Percentiles rank a stretch among this genome's conserved stretches.
These are phyloP conservation scores for Brassica napus DNA, from an alignment of 345 rosid genomes.

Conservation along the genomic window DNA sequence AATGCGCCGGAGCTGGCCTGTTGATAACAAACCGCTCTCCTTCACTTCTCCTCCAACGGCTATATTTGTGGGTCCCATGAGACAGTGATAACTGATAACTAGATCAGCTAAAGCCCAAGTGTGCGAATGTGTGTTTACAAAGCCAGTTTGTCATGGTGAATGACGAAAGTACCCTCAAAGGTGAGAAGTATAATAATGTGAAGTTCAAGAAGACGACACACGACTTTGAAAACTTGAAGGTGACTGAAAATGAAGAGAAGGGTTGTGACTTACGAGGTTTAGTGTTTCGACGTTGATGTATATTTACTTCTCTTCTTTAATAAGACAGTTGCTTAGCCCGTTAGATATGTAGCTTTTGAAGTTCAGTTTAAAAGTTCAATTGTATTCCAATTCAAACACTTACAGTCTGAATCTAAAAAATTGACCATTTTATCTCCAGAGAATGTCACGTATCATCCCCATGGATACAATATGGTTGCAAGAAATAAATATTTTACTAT, in stretches of 20 bases:
- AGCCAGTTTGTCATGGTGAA: not conserved
- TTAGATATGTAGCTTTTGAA: not conserved
- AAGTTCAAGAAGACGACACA: too few species aligned
- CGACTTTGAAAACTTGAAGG: slow-evolving; percentile 1
- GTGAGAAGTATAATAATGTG: not conserved
- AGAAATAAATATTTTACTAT: not conserved
- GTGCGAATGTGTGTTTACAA: not conserved
- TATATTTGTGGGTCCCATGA: slow-evolving; percentile 29
- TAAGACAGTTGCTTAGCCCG: not conserved
- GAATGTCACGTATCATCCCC: not conserved
- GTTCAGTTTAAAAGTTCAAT: not conserved
- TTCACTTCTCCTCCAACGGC: slow-evolving; percentile 27
- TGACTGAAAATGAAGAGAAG: not conserved
- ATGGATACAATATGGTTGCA: not conserved
- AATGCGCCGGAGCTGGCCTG: slow-evolving; percentile 25
- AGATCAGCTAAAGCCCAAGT: slow-evolving; percentile 14
- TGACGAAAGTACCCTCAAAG: not conserved
- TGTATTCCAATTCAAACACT: not conserved
- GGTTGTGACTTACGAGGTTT: slow-evolving; percentile 35
- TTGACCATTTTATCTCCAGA: not conserved
- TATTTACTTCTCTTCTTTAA: not conserved
- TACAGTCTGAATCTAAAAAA: not conserved
- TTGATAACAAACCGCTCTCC: slow-evolving; percentile 31
- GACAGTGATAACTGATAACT: not conserved
- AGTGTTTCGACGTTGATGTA: slow-evolving; percentile 15